A percentile compares a stretch with the other conserved stretches of the same genome.
These are phyloP conservation scores for Deakozyma indianensis DNA, from an alignment of 805 yeast species.

Conservation along the genomic window DNA sequence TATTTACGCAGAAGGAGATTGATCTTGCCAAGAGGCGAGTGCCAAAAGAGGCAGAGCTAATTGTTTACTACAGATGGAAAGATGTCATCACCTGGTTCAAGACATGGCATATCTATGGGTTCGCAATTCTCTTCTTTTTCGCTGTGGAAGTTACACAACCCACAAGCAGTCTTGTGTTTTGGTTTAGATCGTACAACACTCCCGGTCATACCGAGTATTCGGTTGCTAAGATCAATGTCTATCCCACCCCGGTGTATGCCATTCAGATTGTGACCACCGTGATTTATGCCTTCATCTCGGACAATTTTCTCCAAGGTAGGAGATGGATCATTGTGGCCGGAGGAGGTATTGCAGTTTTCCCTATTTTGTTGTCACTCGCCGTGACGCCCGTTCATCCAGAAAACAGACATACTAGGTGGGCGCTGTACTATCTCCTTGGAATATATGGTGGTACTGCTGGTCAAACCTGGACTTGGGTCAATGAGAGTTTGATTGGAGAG, in stretches of 20 bases:
- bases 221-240: constrained; percentile 7
- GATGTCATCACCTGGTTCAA: background rate
- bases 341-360: too few relatives aligned
- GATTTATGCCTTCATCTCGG: constrained; percentile 6
- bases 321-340: constrained; percentile 5
- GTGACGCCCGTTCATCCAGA: too few relatives aligned
- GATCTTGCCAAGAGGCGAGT: too few relatives aligned
- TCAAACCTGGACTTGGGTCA: too few relatives aligned
- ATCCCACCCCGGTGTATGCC: constrained; percentile 6
- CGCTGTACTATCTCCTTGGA: too few relatives aligned
- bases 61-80: too few relatives aligned
- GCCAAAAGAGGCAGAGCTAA: too few relatives aligned
- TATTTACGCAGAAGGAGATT: too few relatives aligned
- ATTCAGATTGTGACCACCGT: constrained; percentile 6
- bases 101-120: constrained; percentile 2
- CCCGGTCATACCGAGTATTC: constrained; percentile 3
- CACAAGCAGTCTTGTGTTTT: constrained; percentile 4
- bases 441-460: too few relatives aligned
- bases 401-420: too few relatives aligned
- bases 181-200: constrained; percentile 7
- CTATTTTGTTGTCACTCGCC: too few relatives aligned
- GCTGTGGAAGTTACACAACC: constrained; percentile 1
- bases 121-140: background rate
- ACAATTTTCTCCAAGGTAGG: constrained; percentile 4
- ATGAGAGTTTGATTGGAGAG: too few relatives aligned